Base-by-base conservation (phyloP, 1,284 basidiomycete genomes). In the Papiliotrema nemorosa region DNA sequence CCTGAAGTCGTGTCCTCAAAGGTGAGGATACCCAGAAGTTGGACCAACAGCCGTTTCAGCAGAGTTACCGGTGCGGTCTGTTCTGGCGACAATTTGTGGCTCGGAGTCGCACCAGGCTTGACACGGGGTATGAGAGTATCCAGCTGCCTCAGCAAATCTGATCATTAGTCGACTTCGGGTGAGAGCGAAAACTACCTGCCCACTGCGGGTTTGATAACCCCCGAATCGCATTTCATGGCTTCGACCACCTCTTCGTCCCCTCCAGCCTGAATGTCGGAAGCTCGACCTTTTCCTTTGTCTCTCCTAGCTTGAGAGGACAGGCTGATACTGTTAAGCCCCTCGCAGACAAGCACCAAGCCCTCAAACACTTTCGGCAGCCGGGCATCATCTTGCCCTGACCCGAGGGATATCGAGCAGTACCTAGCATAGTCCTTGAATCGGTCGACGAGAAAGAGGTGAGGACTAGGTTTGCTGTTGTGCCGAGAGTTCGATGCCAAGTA, bases 61-160 rank as follows among this genome's bases (percentile, higher is more conserved):
- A 87, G 87, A 1, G 80, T 78, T 64, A 93, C 89, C 1, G 86
- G 87, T n/a, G 78, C 77, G 31, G 73, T 43, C 18, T 62, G 66
- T 39, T 81, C 79, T 4, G 59, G 45, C 21, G 55, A 42, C 2
- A 59, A 49, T 14, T 31, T 40, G 44, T 57, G 59, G 62, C 52
- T 59, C 54, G 56, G 59, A 51, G 33, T 50, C 62, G 50, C 63
- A 62, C 56, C 51, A 55, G 53, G 64, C 33, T 67, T 84, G 56
- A 90, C 85, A 7, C 87, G 82, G 4, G 89, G 89, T 29, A 90
- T 79, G 65, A 91, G 87, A 16, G 73, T 53, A 67, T 91, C 84
- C 13, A 90, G 75, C 20, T 84, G 74, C 4, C 80, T 79, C 3
- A 92, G 78, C 2, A 87, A 76, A 54, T 84, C 65, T 67, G 29